Conservation (phyloP, 176 grass and related monocot species). For the Oryza brachyantha region DNA sequence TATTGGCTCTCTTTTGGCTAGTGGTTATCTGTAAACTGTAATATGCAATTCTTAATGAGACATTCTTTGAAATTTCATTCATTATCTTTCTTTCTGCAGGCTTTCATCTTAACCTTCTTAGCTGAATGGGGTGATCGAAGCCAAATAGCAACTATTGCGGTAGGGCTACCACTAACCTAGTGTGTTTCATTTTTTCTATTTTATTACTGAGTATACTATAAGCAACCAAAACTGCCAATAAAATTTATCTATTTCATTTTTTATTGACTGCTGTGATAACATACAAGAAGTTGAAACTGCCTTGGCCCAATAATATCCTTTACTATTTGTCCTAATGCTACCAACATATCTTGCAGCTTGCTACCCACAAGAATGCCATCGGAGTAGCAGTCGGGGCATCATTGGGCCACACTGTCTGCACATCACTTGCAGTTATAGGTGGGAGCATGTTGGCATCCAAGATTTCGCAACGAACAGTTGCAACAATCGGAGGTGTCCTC, state of each 20-base stretch:
- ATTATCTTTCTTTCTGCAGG: constrained; percentile 37
- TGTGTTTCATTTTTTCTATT: neutral
- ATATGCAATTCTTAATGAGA: neutral
- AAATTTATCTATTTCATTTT: neutral
- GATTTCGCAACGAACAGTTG: constrained; percentile 79
- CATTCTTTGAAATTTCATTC: constrained; percentile 12
- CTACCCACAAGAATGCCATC: constrained; percentile 86
- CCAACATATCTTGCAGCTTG: constrained; percentile 61
- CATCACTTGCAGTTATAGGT: constrained; percentile 76
- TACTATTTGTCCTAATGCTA: neutral
- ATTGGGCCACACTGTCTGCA: constrained; percentile 74
- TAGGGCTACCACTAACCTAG: constrained; percentile 19
- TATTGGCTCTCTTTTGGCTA: neutral
- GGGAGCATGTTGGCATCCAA: constrained; percentile 87
- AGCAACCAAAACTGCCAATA: neutral
- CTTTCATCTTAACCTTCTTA: constrained; percentile 89
- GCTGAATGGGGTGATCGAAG: constrained; percentile 90
- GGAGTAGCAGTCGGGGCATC: constrained; percentile 77
- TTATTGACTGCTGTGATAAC: neutral
- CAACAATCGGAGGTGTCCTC: constrained; percentile 74
- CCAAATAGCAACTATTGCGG: constrained; percentile 90
- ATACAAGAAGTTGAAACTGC: neutral
- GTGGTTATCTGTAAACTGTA: neutral
- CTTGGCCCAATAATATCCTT: neutral
- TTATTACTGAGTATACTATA: neutral